Percentiles rank a stretch among this genome's conserved stretches.
Conservation (phyloP, 805 yeast species). For the Zygotorulaspora florentina region DNA sequence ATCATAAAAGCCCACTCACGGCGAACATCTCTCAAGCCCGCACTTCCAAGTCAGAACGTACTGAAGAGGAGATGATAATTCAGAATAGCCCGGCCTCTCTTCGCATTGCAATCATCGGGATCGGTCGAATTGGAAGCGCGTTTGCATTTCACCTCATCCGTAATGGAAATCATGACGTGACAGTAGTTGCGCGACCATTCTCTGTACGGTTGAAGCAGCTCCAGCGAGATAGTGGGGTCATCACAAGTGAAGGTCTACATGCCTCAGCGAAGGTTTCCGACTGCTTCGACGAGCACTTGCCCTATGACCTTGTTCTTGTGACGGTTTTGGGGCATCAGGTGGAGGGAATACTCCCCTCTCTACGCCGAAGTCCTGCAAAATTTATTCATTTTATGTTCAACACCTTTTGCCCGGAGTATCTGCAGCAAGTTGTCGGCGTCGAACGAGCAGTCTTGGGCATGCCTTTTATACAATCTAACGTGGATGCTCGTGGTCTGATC, state of each 20-base stretch:
- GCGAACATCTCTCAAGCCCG: too few species aligned
- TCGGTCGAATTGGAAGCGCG: constrained; percentile 2
- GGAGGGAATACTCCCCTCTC: not conserved
- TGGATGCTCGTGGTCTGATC: not conserved
- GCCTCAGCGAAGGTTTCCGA: not conserved
- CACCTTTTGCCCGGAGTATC: not conserved
- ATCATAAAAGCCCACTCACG: too few species aligned
- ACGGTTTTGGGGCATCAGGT: constrained; percentile 1
- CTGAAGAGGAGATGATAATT: too few species aligned
- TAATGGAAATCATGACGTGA: constrained; percentile 2
- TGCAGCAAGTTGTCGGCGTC: not conserved
- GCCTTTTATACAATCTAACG: not conserved
- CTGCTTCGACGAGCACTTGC: not conserved
- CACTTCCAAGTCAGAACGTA: too few species aligned
- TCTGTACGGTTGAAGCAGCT: not conserved
- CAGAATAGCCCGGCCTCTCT: not conserved
- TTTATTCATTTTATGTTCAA: not conserved
- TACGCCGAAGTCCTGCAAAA: not conserved
- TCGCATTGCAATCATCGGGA: not conserved
- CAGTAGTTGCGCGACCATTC: not conserved
- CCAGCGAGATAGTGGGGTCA: not conserved
- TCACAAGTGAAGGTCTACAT: not conserved
- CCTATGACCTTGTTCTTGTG: not conserved
- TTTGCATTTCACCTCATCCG: not conserved
- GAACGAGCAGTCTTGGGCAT: constrained; percentile 1